Percentiles rank a stretch among this genome's conserved stretches.
Evolutionary conservation across 768 basidiomycete species (phyloP).

Genomic region (Termitomyces eurrhizus): DNA sequence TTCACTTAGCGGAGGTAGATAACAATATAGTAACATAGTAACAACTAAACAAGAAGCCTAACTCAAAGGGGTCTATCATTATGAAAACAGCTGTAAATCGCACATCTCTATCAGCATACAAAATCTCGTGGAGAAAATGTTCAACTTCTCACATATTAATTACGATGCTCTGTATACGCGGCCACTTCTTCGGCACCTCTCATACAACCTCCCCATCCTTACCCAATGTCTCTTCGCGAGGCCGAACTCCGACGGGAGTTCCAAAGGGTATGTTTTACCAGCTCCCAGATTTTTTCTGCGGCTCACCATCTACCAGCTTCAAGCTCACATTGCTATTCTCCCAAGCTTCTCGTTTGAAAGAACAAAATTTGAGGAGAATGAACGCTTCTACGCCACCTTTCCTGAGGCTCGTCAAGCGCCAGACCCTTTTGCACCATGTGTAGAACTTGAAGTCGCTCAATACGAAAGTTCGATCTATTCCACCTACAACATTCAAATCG

Average conservation of each 20-base stretch:
- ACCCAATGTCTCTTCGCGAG: constrained; percentile 1
- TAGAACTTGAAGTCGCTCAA: neutral
- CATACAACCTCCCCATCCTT: neutral
- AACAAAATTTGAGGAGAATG: neutral
- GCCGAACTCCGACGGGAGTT: constrained; percentile 10
- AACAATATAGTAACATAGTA: too few relatives aligned
- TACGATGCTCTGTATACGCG: too few relatives aligned
- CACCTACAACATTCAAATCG: neutral
- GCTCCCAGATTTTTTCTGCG: neutral
- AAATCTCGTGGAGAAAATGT: neutral
- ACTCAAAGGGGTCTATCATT: too few relatives aligned
- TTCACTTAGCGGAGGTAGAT: too few relatives aligned
- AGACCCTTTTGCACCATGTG: neutral
- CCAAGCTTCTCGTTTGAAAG: constrained; percentile 9
- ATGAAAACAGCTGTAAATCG: neutral
- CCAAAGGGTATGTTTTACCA: neutral
- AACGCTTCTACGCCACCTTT: neutral
- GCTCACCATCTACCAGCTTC: neutral
- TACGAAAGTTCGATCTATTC: neutral
- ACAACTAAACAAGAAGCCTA: too few relatives aligned
- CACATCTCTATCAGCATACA: neutral
- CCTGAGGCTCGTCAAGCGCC: constrained; percentile 10
- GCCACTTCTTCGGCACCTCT: too few relatives aligned
- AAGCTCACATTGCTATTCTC: neutral
- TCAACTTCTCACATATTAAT: too few relatives aligned